A percentile compares a stretch with the other conserved stretches of the same genome.
These are phyloP conservation scores for Mycena epipterygia DNA, from an alignment of 768 basidiomycete species.

Conservation along the genomic window DNA sequence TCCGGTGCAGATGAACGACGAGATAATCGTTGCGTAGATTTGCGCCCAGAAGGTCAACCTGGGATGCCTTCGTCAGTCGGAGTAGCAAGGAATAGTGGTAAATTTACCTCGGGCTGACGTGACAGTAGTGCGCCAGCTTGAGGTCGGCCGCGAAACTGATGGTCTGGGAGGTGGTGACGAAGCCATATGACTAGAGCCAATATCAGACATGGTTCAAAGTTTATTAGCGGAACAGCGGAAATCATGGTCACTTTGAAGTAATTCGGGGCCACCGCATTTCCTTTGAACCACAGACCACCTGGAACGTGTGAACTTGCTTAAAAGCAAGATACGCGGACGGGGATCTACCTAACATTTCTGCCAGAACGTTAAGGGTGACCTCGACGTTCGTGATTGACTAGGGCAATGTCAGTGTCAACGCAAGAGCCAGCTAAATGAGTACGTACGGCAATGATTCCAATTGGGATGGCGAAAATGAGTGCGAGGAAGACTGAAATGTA, in stretches of 20 bases:
- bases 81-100: no score
- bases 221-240: no score
- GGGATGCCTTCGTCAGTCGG: no score
- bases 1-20: slow-evolving; percentile 43
- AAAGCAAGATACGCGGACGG: not conserved
- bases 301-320: not conserved
- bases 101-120: slow-evolving; percentile 41
- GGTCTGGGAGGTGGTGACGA: slow-evolving; percentile 45
- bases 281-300: slow-evolving; percentile 41
- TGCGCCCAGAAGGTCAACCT: slow-evolving; percentile 51
- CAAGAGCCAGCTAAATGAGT: not conserved
- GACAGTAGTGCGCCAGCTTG: slow-evolving; percentile 52
- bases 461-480: slow-evolving; percentile 42
- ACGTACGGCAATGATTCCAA: slow-evolving; percentile 44
- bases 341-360: slow-evolving; percentile 50
- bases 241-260: slow-evolving; percentile 41
- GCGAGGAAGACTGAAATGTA: slow-evolving; percentile 20
- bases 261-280: slow-evolving; percentile 51
- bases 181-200: slow-evolving; percentile 45
- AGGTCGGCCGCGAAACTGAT: slow-evolving; percentile 44
- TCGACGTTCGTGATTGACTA: slow-evolving; percentile 50
- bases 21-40: slow-evolving; percentile 49
- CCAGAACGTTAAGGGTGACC: slow-evolving; percentile 51
- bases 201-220: not conserved
- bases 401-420: not conserved